phyloP scores from a whole-genome alignment of 2,329 filamentous ascomycete genomes.

The Xylariaceae sp. region DNA sequence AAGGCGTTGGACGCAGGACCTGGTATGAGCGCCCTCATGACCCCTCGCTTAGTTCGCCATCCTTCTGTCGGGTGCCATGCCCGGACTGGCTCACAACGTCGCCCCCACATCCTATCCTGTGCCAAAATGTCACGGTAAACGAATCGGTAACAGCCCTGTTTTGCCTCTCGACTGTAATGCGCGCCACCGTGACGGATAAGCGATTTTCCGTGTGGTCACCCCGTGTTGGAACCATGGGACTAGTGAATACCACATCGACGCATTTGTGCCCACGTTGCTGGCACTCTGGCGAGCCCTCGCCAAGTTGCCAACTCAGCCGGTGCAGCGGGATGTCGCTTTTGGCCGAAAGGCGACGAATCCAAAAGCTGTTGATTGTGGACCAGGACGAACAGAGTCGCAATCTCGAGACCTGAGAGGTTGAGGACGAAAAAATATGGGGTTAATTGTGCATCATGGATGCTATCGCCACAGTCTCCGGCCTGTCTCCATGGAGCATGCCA shows the following conservation, averaged over 20 bases:
- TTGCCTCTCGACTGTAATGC: constrained; percentile 7
- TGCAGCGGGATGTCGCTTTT: neutral
- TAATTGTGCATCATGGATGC: constrained; percentile 1
- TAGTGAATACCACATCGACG: constrained; percentile 6
- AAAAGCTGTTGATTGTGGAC: neutral
- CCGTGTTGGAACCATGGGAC: constrained; percentile 3
- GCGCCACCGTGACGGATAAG: neutral
- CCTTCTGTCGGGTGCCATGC: constrained; percentile 3
- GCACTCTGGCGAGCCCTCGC: constrained; percentile 8
- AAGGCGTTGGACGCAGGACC: constrained; percentile 1
- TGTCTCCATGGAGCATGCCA: constrained; percentile 7
- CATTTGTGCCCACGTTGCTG: constrained; percentile 5
- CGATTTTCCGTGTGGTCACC: constrained; percentile 12
- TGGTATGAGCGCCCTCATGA: neutral
- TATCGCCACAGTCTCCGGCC: constrained; percentile 2
- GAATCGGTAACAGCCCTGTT: constrained; percentile 6
- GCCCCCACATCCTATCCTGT: neutral
- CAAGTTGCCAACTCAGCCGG: constrained; percentile 17
- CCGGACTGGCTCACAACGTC: neutral
- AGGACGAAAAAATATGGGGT: neutral
- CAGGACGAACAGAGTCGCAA: neutral
- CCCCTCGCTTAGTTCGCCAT: neutral
- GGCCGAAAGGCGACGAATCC: neutral
- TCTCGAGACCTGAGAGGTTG: neutral
- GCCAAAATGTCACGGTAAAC: constrained; percentile 2